These are phyloP conservation scores for Anthracocystis panici-leucophaei DNA, from an alignment of 1,284 basidiomycete genomes.

Conservation along the genomic window DNA sequence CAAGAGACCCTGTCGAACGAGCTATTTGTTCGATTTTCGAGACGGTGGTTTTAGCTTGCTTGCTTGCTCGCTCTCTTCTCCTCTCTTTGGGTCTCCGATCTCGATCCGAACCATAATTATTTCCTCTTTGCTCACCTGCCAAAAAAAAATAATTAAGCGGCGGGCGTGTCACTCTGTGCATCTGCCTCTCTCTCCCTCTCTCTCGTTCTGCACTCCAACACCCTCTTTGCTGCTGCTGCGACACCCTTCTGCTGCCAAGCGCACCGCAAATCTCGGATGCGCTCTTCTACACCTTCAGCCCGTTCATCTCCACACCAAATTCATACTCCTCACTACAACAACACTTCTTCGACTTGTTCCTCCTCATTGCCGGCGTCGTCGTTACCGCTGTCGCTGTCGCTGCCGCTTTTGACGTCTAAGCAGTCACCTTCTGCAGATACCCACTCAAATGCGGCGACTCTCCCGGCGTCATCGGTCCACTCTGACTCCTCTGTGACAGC, in stretches of 20 bases:
- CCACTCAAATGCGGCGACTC: conserved; percentile 9
- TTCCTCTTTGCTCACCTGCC: neutral
- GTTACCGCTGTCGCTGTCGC: neutral
- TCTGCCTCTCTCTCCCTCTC: too few species aligned
- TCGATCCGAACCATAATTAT: conserved; percentile 10
- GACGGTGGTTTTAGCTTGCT: conserved; percentile 8
- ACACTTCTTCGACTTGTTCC: neutral
- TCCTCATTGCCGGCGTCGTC: neutral
- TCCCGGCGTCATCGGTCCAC: neutral
- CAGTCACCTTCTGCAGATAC: conserved; percentile 3
- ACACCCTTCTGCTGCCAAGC: conserved; percentile 11
- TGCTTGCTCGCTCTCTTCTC: neutral
- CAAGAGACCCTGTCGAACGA: neutral
- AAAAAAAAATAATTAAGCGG: conserved; percentile 4
- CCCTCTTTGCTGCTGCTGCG: too few species aligned
- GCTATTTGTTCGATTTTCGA: conserved; percentile 2
- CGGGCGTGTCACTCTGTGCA: conserved; percentile 21
- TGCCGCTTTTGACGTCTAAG: neutral
- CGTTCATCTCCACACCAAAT: conserved; percentile 32
- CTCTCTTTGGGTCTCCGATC: conserved; percentile 7
- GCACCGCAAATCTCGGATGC: conserved; percentile 30
- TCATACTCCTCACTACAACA: conserved; percentile 3
- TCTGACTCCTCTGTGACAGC: neutral
- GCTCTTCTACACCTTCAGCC: conserved; percentile 15
- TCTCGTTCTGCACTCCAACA: neutral